phyloP scores from a whole-genome alignment of 1,284 basidiomycete species.

The Apiotrichum montevideense region DNA sequence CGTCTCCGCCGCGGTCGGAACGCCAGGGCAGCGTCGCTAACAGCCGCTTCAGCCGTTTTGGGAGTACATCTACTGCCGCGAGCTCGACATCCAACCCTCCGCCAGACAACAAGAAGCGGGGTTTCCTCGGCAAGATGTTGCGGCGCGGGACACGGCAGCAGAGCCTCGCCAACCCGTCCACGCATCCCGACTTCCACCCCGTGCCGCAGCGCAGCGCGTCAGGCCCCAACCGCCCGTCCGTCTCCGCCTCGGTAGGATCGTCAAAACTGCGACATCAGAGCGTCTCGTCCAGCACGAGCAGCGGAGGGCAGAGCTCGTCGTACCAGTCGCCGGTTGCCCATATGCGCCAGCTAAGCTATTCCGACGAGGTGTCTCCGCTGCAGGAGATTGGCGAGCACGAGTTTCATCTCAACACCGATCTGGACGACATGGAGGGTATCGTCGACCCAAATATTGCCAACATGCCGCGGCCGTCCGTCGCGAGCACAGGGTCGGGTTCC shows the following conservation, averaged over 20 bases:
- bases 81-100: constrained; percentile 8
- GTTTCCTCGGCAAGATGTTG: constrained; percentile 33
- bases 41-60: constrained; percentile 21
- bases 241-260: not conserved
- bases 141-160: constrained; percentile 28
- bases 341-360: not conserved
- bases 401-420: constrained; percentile 65
- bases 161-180: constrained; percentile 15
- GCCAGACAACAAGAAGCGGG: constrained; percentile 33
- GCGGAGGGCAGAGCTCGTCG: constrained; percentile 8
- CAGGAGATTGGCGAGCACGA: constrained; percentile 12
- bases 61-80: constrained; percentile 18
- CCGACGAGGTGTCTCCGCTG: not conserved
- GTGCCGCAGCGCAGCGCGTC: not conserved
- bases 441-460: constrained; percentile 53
- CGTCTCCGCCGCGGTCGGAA: not conserved
- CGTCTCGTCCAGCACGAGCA: constrained; percentile 3
- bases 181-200: constrained; percentile 18
- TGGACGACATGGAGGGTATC: constrained; percentile 78
- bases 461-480: constrained; percentile 10
- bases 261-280: not conserved
- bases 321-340: not conserved
- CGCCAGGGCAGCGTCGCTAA: not conserved
- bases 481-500: not conserved
- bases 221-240: not conserved